Base-by-base conservation (phyloP, 2,329 filamentous ascomycete genomes). In the Colletotrichum gloeosporioides region DNA sequence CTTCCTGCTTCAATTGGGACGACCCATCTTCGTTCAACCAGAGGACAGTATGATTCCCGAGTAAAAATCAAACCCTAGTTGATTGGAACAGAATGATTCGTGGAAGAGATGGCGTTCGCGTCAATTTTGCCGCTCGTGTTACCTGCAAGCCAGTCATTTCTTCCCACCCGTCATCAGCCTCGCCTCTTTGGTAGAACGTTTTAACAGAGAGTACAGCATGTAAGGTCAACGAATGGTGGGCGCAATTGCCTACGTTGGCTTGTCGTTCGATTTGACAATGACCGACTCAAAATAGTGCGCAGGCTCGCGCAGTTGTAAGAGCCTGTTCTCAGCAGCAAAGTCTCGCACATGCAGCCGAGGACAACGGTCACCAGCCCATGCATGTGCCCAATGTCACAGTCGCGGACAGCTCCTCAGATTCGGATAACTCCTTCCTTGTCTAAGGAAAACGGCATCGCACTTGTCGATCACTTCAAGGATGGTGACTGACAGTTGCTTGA, bases 291-390 rank as follows among this genome's bases (percentile, higher is more conserved):
- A 22, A 22, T 22, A 31, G 13, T 61, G 57, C 15, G 25, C 57
- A 31, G 15, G 57, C 10, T 61, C 34, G 29, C 16, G 29, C 6
- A 63, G 15, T 57, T 16, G 53, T 22, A 27, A 29, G 22, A 59
- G 22, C 55, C n/a, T 13, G 29, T 67, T 49, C 13, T 16, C 7
- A n/a, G 27, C 39, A 39, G 25, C 31, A 57, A 16, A 29, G 32
- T 71, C 32, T 34, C 34, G 49, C 27, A 71, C 53, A 69, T 77
- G 66, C 44, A 71, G 32, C 66, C 67, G 67, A 71, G 53, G 75
- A 57, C 44, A 49, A 39, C 34, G 32, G 9, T 22, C 31, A 32
- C 16, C 29, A 22, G n/a, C 4, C 16, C 29, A 32, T 12, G n/a
- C 59, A 62, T 22, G 59, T 62, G 59, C 59, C 59, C 29, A n/a